phyloP scores from a whole-genome alignment of 2,329 filamentous ascomycete species.

The Grosmannia serpens region DNA sequence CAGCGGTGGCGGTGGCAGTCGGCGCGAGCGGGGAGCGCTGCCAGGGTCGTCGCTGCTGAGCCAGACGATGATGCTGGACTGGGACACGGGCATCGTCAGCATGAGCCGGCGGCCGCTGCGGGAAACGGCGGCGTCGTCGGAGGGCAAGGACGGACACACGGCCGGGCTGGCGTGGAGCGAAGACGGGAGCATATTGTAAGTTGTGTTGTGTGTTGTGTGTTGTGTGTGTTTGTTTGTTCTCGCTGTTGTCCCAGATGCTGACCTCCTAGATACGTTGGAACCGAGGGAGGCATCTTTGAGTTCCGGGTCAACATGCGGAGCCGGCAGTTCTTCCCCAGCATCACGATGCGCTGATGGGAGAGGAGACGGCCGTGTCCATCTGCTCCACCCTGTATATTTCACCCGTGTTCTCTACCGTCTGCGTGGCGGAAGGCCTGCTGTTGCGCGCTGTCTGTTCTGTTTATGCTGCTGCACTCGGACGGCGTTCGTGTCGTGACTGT shows the following conservation, averaged over 20 bases:
- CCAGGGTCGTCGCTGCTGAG: slow-evolving; percentile 19
- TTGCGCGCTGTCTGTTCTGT: not conserved
- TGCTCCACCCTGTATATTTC: not conserved
- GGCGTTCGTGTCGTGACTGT: not conserved
- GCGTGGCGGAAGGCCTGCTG: too few species aligned
- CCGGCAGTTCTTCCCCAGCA: slow-evolving; percentile 47
- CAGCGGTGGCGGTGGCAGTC: not conserved
- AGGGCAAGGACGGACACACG: slow-evolving; percentile 53
- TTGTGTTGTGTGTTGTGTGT: not conserved
- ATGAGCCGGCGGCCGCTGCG: not conserved
- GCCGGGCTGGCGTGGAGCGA: slow-evolving; percentile 52
- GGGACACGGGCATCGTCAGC: slow-evolving; percentile 14
- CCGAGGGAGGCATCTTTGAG: slow-evolving; percentile 67
- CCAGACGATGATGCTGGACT: slow-evolving; percentile 20
- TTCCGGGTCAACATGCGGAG: slow-evolving; percentile 53
- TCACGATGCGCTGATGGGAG: slow-evolving; percentile 35
- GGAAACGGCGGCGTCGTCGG: slow-evolving; percentile 18
- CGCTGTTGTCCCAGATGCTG: slow-evolving; percentile 6
- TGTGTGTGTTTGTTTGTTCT: slow-evolving; percentile 5
- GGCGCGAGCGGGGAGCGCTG: not conserved
- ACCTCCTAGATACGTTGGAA: slow-evolving; percentile 43
- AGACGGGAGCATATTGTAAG: slow-evolving; percentile 49
- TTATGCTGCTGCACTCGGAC: not conserved
- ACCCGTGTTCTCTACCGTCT: not conserved
- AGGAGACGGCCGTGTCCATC: not conserved